These are phyloP conservation scores for Candida sp. DNA, from an alignment of 1,139 yeast species.

Conservation along the genomic window DNA sequence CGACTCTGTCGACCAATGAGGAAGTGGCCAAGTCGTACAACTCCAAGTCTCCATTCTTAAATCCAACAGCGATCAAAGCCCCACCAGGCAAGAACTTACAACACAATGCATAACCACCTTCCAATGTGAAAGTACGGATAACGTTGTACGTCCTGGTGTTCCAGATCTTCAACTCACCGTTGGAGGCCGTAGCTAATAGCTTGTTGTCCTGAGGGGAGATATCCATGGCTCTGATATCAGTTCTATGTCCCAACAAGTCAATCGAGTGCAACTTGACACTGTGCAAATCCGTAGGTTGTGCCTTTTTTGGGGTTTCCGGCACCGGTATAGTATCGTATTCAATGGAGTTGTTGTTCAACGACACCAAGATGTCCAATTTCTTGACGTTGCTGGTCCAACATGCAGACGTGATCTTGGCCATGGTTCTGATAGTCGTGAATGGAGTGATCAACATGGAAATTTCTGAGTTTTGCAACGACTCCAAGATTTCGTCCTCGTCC, in stretches of 20 bases:
- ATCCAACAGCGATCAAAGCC: slow-evolving; percentile 84
- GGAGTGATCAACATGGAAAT: slow-evolving; percentile 65
- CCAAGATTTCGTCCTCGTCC: slow-evolving; percentile 63
- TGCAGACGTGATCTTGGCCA: slow-evolving; percentile 59
- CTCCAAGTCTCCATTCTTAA: slow-evolving; percentile 85
- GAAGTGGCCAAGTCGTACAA: slow-evolving; percentile 89
- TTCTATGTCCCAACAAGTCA: slow-evolving; percentile 85
- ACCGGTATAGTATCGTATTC: slow-evolving; percentile 65
- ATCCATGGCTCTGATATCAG: slow-evolving; percentile 85
- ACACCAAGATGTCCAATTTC: slow-evolving; percentile 61
- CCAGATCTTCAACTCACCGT: slow-evolving; percentile 91
- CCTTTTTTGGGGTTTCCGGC: slow-evolving; percentile 49
- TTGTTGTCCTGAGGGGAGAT: slow-evolving; percentile 84
- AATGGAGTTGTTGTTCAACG: slow-evolving; percentile 74
- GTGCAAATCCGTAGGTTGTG: slow-evolving; percentile 41
- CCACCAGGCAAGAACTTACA: slow-evolving; percentile 93
- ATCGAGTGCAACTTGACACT: slow-evolving; percentile 53
- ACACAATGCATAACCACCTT: slow-evolving; percentile 86
- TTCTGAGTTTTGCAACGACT: slow-evolving; percentile 56
- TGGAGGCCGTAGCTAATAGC: slow-evolving; percentile 87
- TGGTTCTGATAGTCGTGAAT: slow-evolving; percentile 62
- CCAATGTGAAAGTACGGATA: slow-evolving; percentile 71
- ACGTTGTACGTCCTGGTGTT: slow-evolving; percentile 76
- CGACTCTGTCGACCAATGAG: slow-evolving; percentile 70
- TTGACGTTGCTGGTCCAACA: slow-evolving; percentile 51